These are phyloP conservation scores for Epichloe coenophiala DNA, from an alignment of 2,329 filamentous ascomycete species.

Conservation along the genomic window DNA sequence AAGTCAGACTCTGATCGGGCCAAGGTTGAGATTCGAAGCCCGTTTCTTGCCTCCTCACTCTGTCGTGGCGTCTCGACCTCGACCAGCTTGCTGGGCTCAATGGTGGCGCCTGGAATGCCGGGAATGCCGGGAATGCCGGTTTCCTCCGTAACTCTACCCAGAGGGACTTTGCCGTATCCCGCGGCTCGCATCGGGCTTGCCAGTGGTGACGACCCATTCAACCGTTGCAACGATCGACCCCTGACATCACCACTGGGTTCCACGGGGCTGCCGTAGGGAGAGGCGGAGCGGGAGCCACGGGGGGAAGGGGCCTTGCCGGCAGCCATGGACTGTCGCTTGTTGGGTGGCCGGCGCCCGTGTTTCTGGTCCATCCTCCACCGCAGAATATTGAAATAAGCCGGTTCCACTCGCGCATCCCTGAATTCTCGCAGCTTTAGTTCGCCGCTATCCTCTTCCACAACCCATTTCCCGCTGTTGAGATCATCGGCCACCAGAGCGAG, in stretches of 20 bases:
- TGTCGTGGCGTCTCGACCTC: constrained; percentile 41
- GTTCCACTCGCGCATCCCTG: constrained; percentile 77
- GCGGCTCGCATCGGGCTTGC: constrained; percentile 52
- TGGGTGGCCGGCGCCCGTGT: constrained; percentile 51
- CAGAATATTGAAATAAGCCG: constrained; percentile 85
- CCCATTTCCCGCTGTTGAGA: constrained; percentile 76
- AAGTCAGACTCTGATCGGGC: constrained; percentile 21
- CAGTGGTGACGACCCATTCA: constrained; percentile 49
- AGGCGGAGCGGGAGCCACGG: constrained; percentile 34
- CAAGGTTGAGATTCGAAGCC: constrained; percentile 16
- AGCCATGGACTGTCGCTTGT: constrained; percentile 39
- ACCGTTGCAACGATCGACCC: constrained; percentile 58
- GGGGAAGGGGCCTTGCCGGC: constrained; percentile 31
- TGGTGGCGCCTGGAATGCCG: constrained; percentile 23
- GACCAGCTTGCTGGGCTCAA: constrained; percentile 37
- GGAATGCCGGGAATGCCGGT: constrained; percentile 18
- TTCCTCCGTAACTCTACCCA: constrained; percentile 66
- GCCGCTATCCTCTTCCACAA: constrained; percentile 79
- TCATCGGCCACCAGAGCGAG: constrained; percentile 83
- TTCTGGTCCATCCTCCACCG: constrained; percentile 95
- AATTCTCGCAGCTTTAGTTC: constrained; percentile 91
- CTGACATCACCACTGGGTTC: constrained; percentile 47
- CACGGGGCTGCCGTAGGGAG: constrained; percentile 53
- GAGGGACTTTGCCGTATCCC: constrained; percentile 55
- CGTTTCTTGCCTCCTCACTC: constrained; percentile 26